These are phyloP conservation scores for Syncephalis plumigaleata DNA, from an alignment of 371 early-diverging fungal genomes.

Conservation along the genomic window DNA sequence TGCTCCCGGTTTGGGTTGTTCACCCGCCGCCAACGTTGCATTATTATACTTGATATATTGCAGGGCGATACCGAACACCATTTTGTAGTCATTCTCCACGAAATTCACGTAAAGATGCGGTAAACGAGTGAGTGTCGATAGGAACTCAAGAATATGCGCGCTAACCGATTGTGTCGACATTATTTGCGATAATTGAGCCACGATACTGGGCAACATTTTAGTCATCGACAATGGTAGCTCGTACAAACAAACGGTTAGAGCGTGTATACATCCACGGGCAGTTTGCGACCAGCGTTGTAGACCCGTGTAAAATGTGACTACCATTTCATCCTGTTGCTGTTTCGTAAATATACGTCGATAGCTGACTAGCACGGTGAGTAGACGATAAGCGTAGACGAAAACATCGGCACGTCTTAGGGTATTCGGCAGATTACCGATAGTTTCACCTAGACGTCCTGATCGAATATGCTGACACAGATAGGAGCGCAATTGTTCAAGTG, in stretches of 20 bases:
- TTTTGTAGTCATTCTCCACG: slow-evolving; percentile 60
- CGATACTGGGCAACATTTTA: slow-evolving; percentile 50
- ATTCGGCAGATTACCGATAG: slow-evolving; percentile 17
- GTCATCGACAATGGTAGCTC: slow-evolving; percentile 65
- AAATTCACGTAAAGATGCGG: slow-evolving; percentile 69
- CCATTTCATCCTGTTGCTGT: slow-evolving; percentile 51
- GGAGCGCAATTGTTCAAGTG: slow-evolving; percentile 12
- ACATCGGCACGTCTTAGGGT: slow-evolving; percentile 39
- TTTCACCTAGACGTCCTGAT: background rate
- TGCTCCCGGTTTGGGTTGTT: slow-evolving; percentile 3
- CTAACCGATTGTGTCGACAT: slow-evolving; percentile 65
- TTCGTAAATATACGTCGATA: slow-evolving; percentile 56
- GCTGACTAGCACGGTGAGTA: slow-evolving; percentile 48
- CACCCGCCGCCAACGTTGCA: slow-evolving; percentile 5
- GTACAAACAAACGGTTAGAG: slow-evolving; percentile 58
- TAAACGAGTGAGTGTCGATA: slow-evolving; percentile 66
- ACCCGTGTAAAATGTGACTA: slow-evolving; percentile 59
- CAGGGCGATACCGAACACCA: slow-evolving; percentile 82
- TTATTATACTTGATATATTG: slow-evolving; percentile 69
- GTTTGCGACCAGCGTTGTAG: slow-evolving; percentile 52
- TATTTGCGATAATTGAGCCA: slow-evolving; percentile 62
- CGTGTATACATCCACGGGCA: slow-evolving; percentile 67
- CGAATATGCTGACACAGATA: background rate
- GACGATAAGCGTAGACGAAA: slow-evolving; percentile 38
- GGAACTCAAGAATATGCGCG: slow-evolving; percentile 78